Conservation (phyloP, 2,329 filamentous ascomycete genomes). For the Pseudogymnoascus sp. region DNA sequence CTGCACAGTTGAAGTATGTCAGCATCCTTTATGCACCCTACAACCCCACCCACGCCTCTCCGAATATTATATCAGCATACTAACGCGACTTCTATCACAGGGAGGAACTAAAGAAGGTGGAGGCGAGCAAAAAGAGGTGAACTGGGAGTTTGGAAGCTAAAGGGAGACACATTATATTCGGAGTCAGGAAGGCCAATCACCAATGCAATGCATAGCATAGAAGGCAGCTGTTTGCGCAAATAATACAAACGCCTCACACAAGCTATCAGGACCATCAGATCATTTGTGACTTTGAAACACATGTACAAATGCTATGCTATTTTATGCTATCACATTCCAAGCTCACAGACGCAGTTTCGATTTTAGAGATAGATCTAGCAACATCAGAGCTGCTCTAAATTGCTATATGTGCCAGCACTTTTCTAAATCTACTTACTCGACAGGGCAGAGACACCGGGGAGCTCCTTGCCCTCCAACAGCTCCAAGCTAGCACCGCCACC, state of each 20-base stretch:
- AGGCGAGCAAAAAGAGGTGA: slow-evolving; percentile 61
- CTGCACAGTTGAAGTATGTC: slow-evolving; percentile 80
- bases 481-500: slow-evolving; percentile 93
- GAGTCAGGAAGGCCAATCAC: slow-evolving; percentile 7
- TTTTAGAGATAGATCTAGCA: slow-evolving; percentile 7
- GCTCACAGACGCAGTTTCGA: not conserved
- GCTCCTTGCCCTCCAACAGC: slow-evolving; percentile 94
- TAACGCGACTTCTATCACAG: slow-evolving; percentile 35
- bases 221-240: slow-evolving; percentile 9
- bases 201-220: slow-evolving; percentile 7
- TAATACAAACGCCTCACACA: slow-evolving; percentile 8
- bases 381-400: slow-evolving; percentile 6
- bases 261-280: not conserved
- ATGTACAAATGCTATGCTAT: not conserved
- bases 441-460: slow-evolving; percentile 87
- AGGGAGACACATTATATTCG: slow-evolving; percentile 10
- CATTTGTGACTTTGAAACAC: not conserved
- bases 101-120: slow-evolving; percentile 92
- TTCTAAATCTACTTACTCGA: slow-evolving; percentile 58
- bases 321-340: not conserved
- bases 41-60: not conserved
- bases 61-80: not conserved
- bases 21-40: not conserved
- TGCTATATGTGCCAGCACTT: slow-evolving; percentile 5
- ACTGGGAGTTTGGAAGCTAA: slow-evolving; percentile 24